phyloP scores from a whole-genome alignment of 2,329 filamentous ascomycete species.

The Stagonosporopsis tanaceti region DNA sequence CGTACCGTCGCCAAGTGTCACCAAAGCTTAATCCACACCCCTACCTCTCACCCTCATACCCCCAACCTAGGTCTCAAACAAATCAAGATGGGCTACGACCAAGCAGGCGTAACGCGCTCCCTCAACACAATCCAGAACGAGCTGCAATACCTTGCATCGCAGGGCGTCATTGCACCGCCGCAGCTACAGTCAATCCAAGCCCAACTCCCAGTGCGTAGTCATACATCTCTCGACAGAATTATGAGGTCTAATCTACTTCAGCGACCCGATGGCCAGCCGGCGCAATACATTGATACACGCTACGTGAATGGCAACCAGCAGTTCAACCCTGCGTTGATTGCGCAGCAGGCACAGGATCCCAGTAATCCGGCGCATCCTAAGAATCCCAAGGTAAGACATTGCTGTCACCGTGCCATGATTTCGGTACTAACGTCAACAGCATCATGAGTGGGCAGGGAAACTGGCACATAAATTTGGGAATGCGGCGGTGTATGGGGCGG shows the following conservation, averaged over 20 bases:
- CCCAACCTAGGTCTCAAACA: neutral
- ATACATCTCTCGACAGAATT: no score
- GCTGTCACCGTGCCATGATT: neutral
- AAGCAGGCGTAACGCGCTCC: conserved; percentile 27
- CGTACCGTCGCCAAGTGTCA: conserved; percentile 14
- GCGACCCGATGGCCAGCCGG: conserved; percentile 28
- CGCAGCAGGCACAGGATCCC: conserved; percentile 33
- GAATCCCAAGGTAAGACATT: conserved; percentile 24
- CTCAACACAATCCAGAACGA: conserved; percentile 26
- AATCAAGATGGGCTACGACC: conserved; percentile 23
- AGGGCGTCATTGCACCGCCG: conserved; percentile 25
- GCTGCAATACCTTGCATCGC: conserved; percentile 27
- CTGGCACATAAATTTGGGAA: conserved; percentile 31
- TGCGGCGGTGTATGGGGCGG: conserved; percentile 27
- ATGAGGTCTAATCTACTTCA: neutral
- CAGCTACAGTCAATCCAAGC: conserved; percentile 30
- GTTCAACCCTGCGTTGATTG: conserved; percentile 29
- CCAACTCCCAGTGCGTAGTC: conserved; percentile 24
- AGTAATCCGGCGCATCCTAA: conserved; percentile 28
- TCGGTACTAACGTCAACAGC: conserved; percentile 10
- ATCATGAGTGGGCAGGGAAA: conserved; percentile 32
- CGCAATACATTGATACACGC: conserved; percentile 26
- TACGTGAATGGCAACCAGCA: conserved; percentile 25
- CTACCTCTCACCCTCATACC: neutral
- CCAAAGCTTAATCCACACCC: conserved; percentile 12